Conservation (phyloP, 2,329 filamentous ascomycete species). For the Lojkania enalia region DNA sequence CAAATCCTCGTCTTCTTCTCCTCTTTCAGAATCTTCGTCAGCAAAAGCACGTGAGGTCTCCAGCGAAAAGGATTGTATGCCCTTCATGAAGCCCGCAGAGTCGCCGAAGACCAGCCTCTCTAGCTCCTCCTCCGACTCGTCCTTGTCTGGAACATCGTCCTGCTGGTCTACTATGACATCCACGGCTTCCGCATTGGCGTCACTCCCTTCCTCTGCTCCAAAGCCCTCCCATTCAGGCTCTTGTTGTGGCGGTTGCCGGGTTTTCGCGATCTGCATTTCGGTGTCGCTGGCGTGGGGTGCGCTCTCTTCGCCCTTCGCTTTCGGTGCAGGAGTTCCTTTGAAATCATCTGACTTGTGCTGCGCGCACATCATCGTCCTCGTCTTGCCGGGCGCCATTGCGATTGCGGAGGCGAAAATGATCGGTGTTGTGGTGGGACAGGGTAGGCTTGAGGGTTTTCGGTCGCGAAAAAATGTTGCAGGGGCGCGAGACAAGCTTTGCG, state of each 20-base stretch:
- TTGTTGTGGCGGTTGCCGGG: conserved; percentile 5
- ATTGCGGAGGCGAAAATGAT: conserved; percentile 12
- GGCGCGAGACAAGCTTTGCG: conserved; percentile 22
- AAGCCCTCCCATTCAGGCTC: conserved; percentile 35
- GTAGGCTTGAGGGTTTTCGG: conserved; percentile 3
- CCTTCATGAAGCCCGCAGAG: conserved; percentile 76
- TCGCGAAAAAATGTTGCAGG: conserved; percentile 39
- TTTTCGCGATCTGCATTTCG: conserved; percentile 26
- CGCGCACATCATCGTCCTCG: conserved; percentile 14
- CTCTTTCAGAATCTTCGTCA: conserved; percentile 50
- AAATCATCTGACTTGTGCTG: conserved; percentile 26
- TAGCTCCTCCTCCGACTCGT: conserved; percentile 80
- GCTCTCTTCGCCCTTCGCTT: conserved; percentile 10
- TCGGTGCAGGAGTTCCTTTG: conserved; percentile 18
- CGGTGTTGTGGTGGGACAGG: conserved; percentile 17
- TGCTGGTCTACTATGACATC: conserved; percentile 26
- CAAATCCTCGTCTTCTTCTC: conserved; percentile 53
- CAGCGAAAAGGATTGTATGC: conserved; percentile 64
- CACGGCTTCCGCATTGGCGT: conserved; percentile 15
- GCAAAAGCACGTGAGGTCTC: conserved; percentile 41
- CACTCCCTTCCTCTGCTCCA: conserved; percentile 12
- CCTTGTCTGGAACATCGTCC: conserved; percentile 61
- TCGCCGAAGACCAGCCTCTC: conserved; percentile 90
- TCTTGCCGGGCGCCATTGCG: conserved; percentile 35
- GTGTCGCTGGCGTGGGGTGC: conserved; percentile 25